Evolutionary conservation across 140 eudicot species (phyloP).

Genomic region (Anethum foeniculum): DNA sequence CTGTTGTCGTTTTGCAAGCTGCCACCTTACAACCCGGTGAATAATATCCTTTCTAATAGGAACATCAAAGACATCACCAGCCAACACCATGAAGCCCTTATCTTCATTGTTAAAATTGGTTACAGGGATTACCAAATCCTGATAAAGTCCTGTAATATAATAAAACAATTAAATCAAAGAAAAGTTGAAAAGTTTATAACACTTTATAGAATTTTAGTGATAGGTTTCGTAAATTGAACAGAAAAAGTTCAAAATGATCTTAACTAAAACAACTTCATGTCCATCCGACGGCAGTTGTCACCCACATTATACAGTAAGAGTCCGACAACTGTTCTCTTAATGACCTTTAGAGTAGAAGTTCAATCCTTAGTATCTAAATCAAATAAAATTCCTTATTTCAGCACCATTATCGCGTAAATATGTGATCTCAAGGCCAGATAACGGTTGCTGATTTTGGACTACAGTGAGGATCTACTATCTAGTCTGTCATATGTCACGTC

Average conservation of each 20-base stretch:
- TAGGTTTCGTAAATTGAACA: neutral
- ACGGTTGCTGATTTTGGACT: neutral
- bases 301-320: neutral
- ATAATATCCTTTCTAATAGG: slow-evolving; percentile 44
- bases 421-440: neutral
- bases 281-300: neutral
- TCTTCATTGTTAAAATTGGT: slow-evolving; percentile 75
- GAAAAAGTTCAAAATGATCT: neutral
- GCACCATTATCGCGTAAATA: neutral
- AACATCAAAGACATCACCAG: slow-evolving; percentile 92
- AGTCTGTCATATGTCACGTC: neutral
- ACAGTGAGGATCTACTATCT: neutral
- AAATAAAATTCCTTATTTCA: neutral
- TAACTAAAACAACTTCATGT: neutral
- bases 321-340: neutral
- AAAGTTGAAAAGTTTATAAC: neutral
- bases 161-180: slow-evolving; percentile 13
- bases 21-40: slow-evolving; percentile 98
- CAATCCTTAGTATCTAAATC: neutral
- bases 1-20: slow-evolving; percentile 97
- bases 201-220: neutral
- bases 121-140: slow-evolving; percentile 79
- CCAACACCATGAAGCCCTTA: slow-evolving; percentile 76
- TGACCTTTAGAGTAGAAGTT: neutral
- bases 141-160: slow-evolving; percentile 44